Evolutionary conservation across 2,329 filamentous ascomycete species (phyloP), one percentile per base, ranked within the genome.

Genomic region (Nigrograna mackinnonii): DNA sequence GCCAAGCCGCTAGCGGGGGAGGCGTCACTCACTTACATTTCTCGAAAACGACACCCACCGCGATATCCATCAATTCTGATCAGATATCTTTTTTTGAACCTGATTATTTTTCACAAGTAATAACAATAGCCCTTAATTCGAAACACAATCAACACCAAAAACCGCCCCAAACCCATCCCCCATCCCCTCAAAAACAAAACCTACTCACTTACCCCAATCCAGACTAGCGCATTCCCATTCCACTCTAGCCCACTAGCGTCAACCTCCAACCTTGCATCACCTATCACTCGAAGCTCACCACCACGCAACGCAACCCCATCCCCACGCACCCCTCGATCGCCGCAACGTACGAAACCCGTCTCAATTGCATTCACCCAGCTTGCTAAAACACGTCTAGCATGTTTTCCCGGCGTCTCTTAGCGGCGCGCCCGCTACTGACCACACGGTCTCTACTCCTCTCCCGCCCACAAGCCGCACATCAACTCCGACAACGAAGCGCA

Each of bases 361-460:
- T 35, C 52, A 51, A 55, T 52, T 39, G 35, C 37, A 24, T 21
- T n/a, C 41, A 16, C 9, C 4, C 9, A 41, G 75, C 78, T 14
- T 31, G 76, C 35, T 70, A 71, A 74, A 30, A 54, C 41, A 14
- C 36, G 12, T 16, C 17, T 41, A 67, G 59, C 46, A 74, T 74
- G 71, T 63, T 74, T 40, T 70, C 70, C 49, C 59, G 71, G 57
- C 66, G 68, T 62, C 65, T 73, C 56, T 58, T 58, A 49, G 67
- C 64, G 50, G 69, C 62, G 41, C 68, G 68, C 46, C 69, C 69
- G 62, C 69, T 71, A n/a, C n/a, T n/a, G n/a, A n/a, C n/a, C 41
- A 53, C 65, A 47, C 62, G 61, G 50, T 55, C 62, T 43, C 47
- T 67, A 13, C 54, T 62, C 46, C 62, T 68, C 54, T 14, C 51